phyloP scores from a whole-genome alignment of 2,329 filamentous ascomycete species.

The Cordyceps cateniannulata region DNA sequence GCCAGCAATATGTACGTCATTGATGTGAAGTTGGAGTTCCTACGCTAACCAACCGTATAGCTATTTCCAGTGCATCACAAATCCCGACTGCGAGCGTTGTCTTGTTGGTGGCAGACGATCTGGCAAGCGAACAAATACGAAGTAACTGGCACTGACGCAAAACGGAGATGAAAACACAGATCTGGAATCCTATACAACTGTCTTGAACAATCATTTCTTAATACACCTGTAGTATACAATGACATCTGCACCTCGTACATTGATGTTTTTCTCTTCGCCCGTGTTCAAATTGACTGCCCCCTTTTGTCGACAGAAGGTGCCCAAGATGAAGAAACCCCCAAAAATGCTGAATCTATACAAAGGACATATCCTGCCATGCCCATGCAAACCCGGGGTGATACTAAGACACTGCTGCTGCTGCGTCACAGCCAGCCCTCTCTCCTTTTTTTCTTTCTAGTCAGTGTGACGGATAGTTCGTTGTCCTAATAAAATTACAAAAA shows the following conservation, averaged over 20 bases:
- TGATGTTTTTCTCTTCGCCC: not conserved
- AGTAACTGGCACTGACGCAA: not conserved
- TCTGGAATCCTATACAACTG: not conserved
- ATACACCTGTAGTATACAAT: slow-evolving; percentile 12
- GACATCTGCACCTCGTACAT: slow-evolving; percentile 9
- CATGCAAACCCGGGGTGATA: slow-evolving; percentile 9
- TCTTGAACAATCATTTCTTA: slow-evolving; percentile 7
- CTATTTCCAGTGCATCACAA: slow-evolving; percentile 24
- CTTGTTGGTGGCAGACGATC: not conserved
- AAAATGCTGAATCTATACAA: slow-evolving; percentile 12
- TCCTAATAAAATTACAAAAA: slow-evolving; percentile 11
- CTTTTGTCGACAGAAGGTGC: not conserved
- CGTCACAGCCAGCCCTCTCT: slow-evolving; percentile 3
- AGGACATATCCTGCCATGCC: slow-evolving; percentile 8
- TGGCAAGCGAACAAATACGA: not conserved
- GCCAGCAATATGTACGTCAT: slow-evolving; percentile 19
- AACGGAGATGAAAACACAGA: not conserved
- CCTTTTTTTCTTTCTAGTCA: slow-evolving; percentile 3
- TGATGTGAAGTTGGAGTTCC: not conserved
- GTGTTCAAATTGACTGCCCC: not conserved
- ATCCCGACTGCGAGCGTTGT: slow-evolving; percentile 21
- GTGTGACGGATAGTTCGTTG: not conserved
- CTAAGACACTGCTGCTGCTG: slow-evolving; percentile 9
- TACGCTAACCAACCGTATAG: slow-evolving; percentile 12
- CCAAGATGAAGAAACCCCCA: not conserved